Conservation (phyloP, 176 grass and related monocot species). For the Ananas comosus region DNA sequence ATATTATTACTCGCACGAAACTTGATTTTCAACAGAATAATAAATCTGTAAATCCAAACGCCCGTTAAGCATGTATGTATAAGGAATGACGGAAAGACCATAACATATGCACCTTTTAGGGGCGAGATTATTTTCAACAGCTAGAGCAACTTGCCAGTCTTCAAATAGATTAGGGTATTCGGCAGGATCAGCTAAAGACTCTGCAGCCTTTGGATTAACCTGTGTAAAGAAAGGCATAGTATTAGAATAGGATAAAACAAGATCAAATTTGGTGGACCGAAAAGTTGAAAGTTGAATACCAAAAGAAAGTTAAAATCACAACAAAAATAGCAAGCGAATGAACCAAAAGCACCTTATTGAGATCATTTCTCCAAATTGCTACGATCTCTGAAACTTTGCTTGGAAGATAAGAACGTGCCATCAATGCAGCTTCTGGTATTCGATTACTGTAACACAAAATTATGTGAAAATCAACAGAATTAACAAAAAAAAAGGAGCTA, state of each 20-base stretch:
- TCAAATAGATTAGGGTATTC: conserved; percentile 98
- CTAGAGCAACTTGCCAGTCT: conserved; percentile 85
- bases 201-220: conserved; percentile 92
- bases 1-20: too few relatives aligned
- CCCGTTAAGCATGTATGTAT: neutral
- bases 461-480: conserved; percentile 8
- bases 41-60: neutral
- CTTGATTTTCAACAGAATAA: neutral
- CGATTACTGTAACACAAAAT: conserved; percentile 58
- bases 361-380: conserved; percentile 80
- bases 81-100: neutral
- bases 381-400: conserved; percentile 94
- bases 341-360: conserved; percentile 52
- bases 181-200: conserved; percentile 89
- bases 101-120: conserved; percentile 14
- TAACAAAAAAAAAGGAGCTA: neutral
- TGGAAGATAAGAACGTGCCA: conserved; percentile 93
- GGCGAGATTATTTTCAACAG: conserved; percentile 51
- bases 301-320: neutral
- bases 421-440: conserved; percentile 93
- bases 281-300: conserved; percentile 7
- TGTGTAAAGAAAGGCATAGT: conserved; percentile 18
- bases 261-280: neutral
- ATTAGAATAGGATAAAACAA: neutral
- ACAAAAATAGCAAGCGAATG: neutral